A percentile compares a stretch with the other conserved stretches of the same genome.
Conservation (phyloP, 352 stramenopile species). For the Phytophthora kernoviae region DNA sequence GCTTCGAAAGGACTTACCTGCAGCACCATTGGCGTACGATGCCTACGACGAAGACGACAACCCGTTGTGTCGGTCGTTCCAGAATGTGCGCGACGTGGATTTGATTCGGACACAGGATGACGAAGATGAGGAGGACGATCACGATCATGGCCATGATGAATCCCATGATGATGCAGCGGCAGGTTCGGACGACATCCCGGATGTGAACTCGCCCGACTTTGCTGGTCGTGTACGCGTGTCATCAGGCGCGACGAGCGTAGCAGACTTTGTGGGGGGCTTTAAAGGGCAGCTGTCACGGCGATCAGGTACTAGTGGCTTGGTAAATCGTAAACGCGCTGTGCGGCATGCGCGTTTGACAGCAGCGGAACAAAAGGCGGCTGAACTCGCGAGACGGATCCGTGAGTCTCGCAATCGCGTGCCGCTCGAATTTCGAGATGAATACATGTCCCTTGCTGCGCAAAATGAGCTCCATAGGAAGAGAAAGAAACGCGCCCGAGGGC, state of each 20-base stretch:
- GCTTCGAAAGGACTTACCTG: constrained; percentile 25
- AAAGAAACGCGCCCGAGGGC: constrained; percentile 32
- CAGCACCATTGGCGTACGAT: constrained; percentile 22
- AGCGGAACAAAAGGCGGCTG: constrained; percentile 44
- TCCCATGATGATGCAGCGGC: constrained; percentile 11
- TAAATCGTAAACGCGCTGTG: constrained; percentile 50
- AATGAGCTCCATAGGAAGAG: constrained; percentile 40
- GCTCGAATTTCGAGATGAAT: constrained; percentile 58
- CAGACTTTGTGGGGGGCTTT: constrained; percentile 72
- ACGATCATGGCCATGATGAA: constrained; percentile 25
- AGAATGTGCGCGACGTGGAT: constrained; percentile 60
- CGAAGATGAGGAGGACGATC: constrained; percentile 24
- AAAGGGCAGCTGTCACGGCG: constrained; percentile 56
- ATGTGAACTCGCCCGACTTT: constrained; percentile 29
- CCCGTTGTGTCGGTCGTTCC: constrained; percentile 49
- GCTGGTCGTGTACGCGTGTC: constrained; percentile 43
- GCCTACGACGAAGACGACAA: constrained; percentile 61
- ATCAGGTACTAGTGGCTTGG: constrained; percentile 39
- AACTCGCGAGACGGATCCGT: constrained; percentile 50
- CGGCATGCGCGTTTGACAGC: constrained; percentile 49
- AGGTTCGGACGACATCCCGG: constrained; percentile 20
- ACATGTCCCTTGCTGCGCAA: constrained; percentile 33
- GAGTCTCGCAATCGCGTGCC: constrained; percentile 61
- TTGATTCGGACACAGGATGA: constrained; percentile 28
- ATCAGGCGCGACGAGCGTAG: constrained; percentile 49